Conservation (phyloP, 2,329 filamentous ascomycete genomes). For the Claviceps sp. region DNA sequence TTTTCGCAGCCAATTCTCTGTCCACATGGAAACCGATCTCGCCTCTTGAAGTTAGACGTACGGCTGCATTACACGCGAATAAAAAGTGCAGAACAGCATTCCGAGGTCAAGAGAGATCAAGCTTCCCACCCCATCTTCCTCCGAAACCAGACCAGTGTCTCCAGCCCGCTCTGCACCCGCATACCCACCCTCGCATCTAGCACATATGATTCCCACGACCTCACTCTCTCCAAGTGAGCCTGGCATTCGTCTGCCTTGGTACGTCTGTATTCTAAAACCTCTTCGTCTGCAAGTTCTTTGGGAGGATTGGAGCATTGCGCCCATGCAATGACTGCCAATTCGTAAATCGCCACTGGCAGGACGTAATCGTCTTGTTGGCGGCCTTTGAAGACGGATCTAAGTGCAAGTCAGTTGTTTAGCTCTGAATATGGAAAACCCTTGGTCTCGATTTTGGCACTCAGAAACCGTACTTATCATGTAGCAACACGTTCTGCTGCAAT, state of each 20-base stretch:
- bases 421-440: no score
- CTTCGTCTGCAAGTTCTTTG: slow-evolving; percentile 15
- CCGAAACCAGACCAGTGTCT: slow-evolving; percentile 46
- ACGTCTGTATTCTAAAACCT: slow-evolving; percentile 24
- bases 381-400: slow-evolving; percentile 42
- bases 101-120: background rate
- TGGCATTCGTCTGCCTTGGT: slow-evolving; percentile 48
- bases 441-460: background rate
- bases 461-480: slow-evolving; percentile 43
- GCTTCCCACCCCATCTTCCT: slow-evolving; percentile 26
- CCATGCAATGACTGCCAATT: slow-evolving; percentile 76
- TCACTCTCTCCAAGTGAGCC: slow-evolving; percentile 51
- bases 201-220: slow-evolving; percentile 57
- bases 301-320: slow-evolving; percentile 41
- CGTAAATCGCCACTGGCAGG: slow-evolving; percentile 66
- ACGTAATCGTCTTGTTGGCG: slow-evolving; percentile 55
- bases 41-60: no score
- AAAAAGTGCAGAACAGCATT: no score
- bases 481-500: slow-evolving; percentile 51
- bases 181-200: slow-evolving; percentile 64
- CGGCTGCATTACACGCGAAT: no score
- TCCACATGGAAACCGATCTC: no score
- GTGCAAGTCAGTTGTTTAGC: background rate
- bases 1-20: no score
- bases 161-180: slow-evolving; percentile 55